Evolutionary conservation across 352 stramenopile species (phyloP).

Genomic region (Phytophthora kernoviae): DNA sequence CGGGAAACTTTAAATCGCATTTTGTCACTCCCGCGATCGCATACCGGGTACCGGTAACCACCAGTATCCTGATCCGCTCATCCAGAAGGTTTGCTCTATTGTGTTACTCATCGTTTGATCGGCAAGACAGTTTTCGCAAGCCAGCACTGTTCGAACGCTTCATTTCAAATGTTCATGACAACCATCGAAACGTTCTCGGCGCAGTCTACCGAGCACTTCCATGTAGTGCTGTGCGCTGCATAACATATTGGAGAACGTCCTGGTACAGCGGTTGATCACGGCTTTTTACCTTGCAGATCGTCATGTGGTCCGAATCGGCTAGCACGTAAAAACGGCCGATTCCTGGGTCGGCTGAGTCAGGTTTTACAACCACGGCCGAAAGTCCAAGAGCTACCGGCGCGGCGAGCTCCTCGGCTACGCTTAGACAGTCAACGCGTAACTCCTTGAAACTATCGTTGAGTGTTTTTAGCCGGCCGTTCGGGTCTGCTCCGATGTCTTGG

Average conservation of each 20-base stretch:
- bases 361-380: conserved; percentile 77
- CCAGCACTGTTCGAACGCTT: neutral
- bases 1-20: neutral
- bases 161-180: conserved; percentile 9
- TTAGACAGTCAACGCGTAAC: conserved; percentile 75
- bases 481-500: conserved; percentile 62
- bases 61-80: neutral
- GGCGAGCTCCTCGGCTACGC: conserved; percentile 62
- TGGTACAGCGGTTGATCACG: conserved; percentile 68
- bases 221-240: conserved; percentile 17
- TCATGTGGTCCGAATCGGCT: conserved; percentile 79
- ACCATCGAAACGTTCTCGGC: conserved; percentile 9
- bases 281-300: conserved; percentile 85
- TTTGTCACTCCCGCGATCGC: neutral
- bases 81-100: conserved; percentile 28
- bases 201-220: too few relatives aligned
- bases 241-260: conserved; percentile 48
- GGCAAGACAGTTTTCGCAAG: neutral
- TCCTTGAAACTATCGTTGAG: conserved; percentile 75
- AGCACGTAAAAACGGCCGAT: conserved; percentile 72
- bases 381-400: conserved; percentile 73
- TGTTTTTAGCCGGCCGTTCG: conserved; percentile 56
- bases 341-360: conserved; percentile 75
- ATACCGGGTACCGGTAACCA: too few relatives aligned
- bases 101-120: conserved; percentile 23